A percentile compares a stretch with the other conserved stretches of the same genome.
phyloP scores from a whole-genome alignment of 768 basidiomycete species.

The Mycena floridula region DNA sequence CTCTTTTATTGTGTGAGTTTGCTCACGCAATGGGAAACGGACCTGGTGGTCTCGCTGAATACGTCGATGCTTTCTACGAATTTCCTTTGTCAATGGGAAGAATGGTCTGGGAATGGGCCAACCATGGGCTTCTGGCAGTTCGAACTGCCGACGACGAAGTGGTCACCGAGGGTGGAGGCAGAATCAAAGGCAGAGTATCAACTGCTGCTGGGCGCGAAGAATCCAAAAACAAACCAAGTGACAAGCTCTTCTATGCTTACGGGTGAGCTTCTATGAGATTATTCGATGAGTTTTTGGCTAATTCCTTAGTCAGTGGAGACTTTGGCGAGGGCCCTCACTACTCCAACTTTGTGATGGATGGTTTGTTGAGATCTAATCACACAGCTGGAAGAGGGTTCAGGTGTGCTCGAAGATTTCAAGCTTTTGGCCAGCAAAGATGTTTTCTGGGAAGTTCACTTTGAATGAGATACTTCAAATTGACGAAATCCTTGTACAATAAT shows the following conservation, averaged over 20 bases:
- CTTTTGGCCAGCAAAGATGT: too few species aligned
- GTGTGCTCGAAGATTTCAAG: neutral
- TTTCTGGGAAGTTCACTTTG: too few species aligned
- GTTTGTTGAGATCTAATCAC: constrained; percentile 5
- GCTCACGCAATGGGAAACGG: constrained; percentile 9
- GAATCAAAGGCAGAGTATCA: too few species aligned
- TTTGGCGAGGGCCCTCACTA: constrained; percentile 7
- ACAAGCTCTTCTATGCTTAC: constrained; percentile 5
- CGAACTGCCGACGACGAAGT: too few species aligned
- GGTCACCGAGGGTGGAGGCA: too few species aligned
- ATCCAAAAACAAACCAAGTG: constrained; percentile 1
- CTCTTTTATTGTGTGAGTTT: constrained; percentile 7
- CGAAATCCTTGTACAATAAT: too few species aligned
- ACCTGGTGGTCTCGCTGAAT: constrained; percentile 7
- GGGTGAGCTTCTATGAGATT: constrained; percentile 9
- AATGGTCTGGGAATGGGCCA: constrained; percentile 8
- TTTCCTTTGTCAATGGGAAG: constrained; percentile 6
- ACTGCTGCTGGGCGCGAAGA: neutral
- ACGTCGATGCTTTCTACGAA: constrained; percentile 9
- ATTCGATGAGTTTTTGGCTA: too few species aligned
- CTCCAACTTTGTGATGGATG: constrained; percentile 9
- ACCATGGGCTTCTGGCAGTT: constrained; percentile 4
- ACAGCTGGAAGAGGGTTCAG: constrained; percentile 4
- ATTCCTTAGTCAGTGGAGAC: constrained; percentile 8
- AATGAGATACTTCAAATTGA: too few species aligned